Evolutionary conservation across 164 flowering plant genomes (phyloP).

Genomic region (Dillenia suffruticosa): DNA sequence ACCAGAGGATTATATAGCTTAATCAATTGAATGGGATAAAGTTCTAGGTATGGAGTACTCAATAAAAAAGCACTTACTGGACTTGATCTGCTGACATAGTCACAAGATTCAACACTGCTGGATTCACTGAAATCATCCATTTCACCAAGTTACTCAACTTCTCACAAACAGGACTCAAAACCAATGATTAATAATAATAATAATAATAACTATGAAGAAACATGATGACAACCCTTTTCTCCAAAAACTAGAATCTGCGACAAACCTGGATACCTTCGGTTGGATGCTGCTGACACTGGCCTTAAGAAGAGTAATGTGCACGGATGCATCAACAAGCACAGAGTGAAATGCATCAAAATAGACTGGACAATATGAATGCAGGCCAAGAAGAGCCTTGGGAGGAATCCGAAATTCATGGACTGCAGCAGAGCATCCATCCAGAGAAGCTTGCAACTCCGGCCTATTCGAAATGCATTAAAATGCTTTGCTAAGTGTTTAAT

Average conservation of each 20-base stretch:
- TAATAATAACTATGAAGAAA: constrained; percentile 3
- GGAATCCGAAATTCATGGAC: constrained; percentile 94
- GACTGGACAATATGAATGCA: constrained; percentile 96
- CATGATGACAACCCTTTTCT: constrained; percentile 1
- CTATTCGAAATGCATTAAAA: constrained; percentile 29
- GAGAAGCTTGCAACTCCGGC: constrained; percentile 46
- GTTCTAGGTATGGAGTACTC: neutral
- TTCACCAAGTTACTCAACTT: constrained; percentile 8
- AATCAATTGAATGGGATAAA: neutral
- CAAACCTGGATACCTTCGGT: constrained; percentile 78
- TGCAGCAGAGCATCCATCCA: constrained; percentile 63
- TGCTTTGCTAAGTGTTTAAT: neutral
- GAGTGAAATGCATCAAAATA: constrained; percentile 90
- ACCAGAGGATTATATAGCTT: no score
- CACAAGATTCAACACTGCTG: constrained; percentile 21
- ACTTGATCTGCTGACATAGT: constrained; percentile 23
- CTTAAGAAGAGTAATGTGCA: constrained; percentile 66
- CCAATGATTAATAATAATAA: no score
- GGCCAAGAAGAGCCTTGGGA: constrained; percentile 88
- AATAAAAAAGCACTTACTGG: constrained; percentile 43
- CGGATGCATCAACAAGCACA: constrained; percentile 75
- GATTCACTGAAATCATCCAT: constrained; percentile 38
- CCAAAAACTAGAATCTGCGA: constrained; percentile 22
- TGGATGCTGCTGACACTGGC: constrained; percentile 32
- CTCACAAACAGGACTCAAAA: neutral